phyloP scores from a whole-genome alignment of 1,139 yeast genomes.

The Sugiyamaella grinbergsii region DNA sequence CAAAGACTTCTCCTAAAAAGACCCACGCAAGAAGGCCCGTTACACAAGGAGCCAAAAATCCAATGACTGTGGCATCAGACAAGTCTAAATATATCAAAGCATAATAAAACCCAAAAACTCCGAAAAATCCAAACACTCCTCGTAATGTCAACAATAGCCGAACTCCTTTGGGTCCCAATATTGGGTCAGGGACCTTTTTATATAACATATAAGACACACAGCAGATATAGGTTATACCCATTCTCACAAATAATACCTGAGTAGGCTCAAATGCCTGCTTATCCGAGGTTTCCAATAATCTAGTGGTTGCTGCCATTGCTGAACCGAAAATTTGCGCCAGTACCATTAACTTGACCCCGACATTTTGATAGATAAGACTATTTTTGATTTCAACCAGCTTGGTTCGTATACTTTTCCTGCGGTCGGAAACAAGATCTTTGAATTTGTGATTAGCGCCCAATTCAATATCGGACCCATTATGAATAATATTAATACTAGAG shows the following conservation, averaged over 20 bases:
- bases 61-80: constrained; percentile 78
- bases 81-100: constrained; percentile 72
- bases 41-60: constrained; percentile 75
- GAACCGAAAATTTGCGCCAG: constrained; percentile 66
- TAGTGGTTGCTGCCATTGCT: constrained; percentile 73
- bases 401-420: constrained; percentile 9
- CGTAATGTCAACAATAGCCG: constrained; percentile 60
- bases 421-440: background rate
- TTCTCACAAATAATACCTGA: constrained; percentile 74
- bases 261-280: constrained; percentile 69
- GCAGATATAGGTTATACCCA: constrained; percentile 67
- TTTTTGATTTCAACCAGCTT: constrained; percentile 11
- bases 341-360: constrained; percentile 34
- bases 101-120: constrained; percentile 75
- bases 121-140: constrained; percentile 75
- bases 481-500: constrained; percentile 1
- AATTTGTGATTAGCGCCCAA: constrained; percentile 3
- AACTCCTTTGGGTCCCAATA: constrained; percentile 68
- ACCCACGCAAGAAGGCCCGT: constrained; percentile 76
- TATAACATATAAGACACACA: constrained; percentile 57
- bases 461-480: constrained; percentile 8
- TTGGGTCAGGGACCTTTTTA: constrained; percentile 55
- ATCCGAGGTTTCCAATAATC: constrained; percentile 65
- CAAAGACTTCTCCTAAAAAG: constrained; percentile 66
- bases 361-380: constrained; percentile 21